Percentiles rank a stretch among this genome's conserved stretches.
Evolutionary conservation across 2,329 filamentous ascomycete species (phyloP).

Genomic region (Lecanicillium sp.): DNA sequence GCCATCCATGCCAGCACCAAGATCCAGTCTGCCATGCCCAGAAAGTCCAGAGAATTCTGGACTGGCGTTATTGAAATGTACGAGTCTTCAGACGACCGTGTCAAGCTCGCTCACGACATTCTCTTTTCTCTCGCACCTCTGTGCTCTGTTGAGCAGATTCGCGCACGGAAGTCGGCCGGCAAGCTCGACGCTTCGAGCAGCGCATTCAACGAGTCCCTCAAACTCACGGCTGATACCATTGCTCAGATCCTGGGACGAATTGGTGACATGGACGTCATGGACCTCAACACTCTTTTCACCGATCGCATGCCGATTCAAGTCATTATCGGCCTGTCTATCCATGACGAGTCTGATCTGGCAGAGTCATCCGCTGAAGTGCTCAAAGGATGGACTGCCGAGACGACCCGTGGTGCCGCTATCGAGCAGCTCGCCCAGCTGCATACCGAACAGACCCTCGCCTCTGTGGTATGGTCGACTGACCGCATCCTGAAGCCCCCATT

Average conservation of each 20-base stretch:
- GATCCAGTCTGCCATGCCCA: slow-evolving; percentile 61
- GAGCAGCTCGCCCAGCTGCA: slow-evolving; percentile 35
- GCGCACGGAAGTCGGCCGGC: slow-evolving; percentile 42
- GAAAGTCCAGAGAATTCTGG: slow-evolving; percentile 52
- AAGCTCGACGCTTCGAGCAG: slow-evolving; percentile 37
- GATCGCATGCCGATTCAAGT: slow-evolving; percentile 64
- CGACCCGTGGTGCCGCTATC: slow-evolving; percentile 36
- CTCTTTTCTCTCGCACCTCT: slow-evolving; percentile 65
- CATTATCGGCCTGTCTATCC: slow-evolving; percentile 73
- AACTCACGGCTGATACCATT: slow-evolving; percentile 51
- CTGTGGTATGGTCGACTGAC: slow-evolving; percentile 39
- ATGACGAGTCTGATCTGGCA: slow-evolving; percentile 71
- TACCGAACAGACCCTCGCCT: slow-evolving; percentile 34
- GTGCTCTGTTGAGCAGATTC: slow-evolving; percentile 69
- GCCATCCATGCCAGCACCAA: slow-evolving; percentile 55
- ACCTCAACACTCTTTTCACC: slow-evolving; percentile 64
- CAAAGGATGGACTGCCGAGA: slow-evolving; percentile 71
- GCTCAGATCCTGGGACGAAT: slow-evolving; percentile 72
- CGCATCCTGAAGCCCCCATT: slow-evolving; percentile 28
- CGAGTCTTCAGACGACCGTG: slow-evolving; percentile 65
- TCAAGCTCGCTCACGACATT: slow-evolving; percentile 69
- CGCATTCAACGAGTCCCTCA: slow-evolving; percentile 72
- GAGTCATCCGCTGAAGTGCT: slow-evolving; percentile 76
- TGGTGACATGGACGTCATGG: slow-evolving; percentile 64
- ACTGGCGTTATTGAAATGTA: slow-evolving; percentile 57